Base-by-base conservation (phyloP, 2,329 filamentous ascomycete genomes). In the Teratosphaeria zuluensis region DNA sequence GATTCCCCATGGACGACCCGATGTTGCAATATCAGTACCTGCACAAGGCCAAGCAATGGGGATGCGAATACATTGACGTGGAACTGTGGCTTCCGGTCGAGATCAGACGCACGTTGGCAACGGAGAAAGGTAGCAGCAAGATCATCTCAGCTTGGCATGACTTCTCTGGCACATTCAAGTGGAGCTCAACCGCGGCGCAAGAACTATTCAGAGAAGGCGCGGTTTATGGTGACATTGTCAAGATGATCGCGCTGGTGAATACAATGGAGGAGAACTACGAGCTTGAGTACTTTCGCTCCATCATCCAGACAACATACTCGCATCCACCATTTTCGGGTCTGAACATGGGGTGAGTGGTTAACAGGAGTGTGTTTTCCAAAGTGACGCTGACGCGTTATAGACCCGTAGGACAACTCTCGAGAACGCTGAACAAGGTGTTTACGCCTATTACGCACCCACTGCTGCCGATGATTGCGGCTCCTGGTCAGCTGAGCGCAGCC, bases 91-190 rank as follows among this genome's bases (percentile, higher is more conserved):
- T 95, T 42, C 90, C 90, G 0, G 89, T 92, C 70, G 77, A 83
- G 6, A 89, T 95, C 58, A 80, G 90, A 62, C 79, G 79, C 62
- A 80, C 78, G 60, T 74, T 95, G 9, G 87, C 84, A 56, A 82
- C 87, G 64, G 80, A 83, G 57, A 86, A 87, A 64, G 89, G 89
- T 1, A 88, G 85, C 73, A 92, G 87, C 68, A 87, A 86, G 64
- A 90, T 95, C 73, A 91, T 95, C 77, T 92, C 89, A n/a, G 90
- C 90, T 12, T 94, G 92, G 68, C 90, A 95, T 71, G 90, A 94
- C 75, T 92, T 92, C 68, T 91, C 89, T 0, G 88, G 89, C 1
- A 86, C 79, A 0, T 92, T 92, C 79, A 89, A 86, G 67, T 95
- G 90, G 90, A 87, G 87, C 0, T 89, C 88, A 0, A 75, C 81